Evolutionary conservation across 192 early-diverging fungal species (phyloP), one percentile per base, ranked within the genome.

Genomic region (Backusella morwellensis): DNA sequence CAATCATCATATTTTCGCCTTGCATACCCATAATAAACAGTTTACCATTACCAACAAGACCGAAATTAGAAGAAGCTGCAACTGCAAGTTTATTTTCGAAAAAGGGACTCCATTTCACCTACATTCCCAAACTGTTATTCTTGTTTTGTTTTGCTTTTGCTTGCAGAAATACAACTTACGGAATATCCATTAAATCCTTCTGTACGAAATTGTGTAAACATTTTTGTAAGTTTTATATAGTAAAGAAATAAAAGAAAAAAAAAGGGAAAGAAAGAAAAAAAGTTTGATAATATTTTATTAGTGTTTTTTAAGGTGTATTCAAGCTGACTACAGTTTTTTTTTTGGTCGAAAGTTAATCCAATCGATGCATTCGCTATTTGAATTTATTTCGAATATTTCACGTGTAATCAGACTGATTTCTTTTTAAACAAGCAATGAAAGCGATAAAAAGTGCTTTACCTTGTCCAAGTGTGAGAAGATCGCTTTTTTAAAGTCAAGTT

Each of bases 61-160:
- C 98, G 88, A 93, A 99, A 87, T 99, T 99, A 52, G 97, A 94
- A 41, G 95, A 91, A 35, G 93, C 87, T 0, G 95, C 97, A 21
- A 90, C 90, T 1, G 98, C 97, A 15, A 99, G 75, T 67, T 94
- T 90, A 76, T 91, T 87, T 79, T 96, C 95, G 75, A 95, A 93
- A 81, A 99, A 99, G 3, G 98, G 97, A 83, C 93, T 95, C 87
- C 93, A 99, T 85, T 98, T 89, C 12, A 94, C 76, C 93, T 95
- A 70, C 15, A n/a, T 36, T 44, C 41, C 26, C 26, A 26, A n/a
- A 35, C 8, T 75, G 72, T 77, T 66, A 56, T n/a, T 44, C 42
- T 34, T 7, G 40, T 63, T 41, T 70, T 9, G 66, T 40, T 68
- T 19, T 50, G 32, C 32, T 32, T 50, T 50, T 50, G 19, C 47